Percentiles rank a stretch among this genome's conserved stretches.
phyloP scores from a whole-genome alignment of 441 rosid species.

The Erodium moschatum region DNA sequence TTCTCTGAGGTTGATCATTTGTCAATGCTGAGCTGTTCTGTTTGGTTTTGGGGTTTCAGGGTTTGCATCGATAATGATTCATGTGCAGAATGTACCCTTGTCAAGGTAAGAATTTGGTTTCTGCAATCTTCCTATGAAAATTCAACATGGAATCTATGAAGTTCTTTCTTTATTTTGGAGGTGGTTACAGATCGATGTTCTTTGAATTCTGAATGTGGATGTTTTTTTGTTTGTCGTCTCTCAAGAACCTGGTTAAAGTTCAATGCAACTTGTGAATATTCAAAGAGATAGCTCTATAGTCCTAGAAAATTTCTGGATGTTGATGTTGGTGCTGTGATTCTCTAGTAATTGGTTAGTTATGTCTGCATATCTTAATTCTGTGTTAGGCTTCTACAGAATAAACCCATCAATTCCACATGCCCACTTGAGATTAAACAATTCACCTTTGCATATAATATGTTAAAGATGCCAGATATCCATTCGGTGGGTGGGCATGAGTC shows the following conservation, averaged over 20 bases:
- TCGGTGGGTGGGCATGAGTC: no score
- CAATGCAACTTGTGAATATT: slow-evolving; percentile 1
- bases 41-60: slow-evolving; percentile 31
- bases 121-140: neutral
- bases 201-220: neutral
- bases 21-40: neutral
- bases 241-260: neutral
- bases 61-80: slow-evolving; percentile 79
- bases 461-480: no score
- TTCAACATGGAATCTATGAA: neutral
- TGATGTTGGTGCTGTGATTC: neutral
- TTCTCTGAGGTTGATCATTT: neutral
- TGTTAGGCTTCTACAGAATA: neutral
- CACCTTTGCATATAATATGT: neutral
- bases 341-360: neutral
- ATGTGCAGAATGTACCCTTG: slow-evolving; percentile 63
- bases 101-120: slow-evolving; percentile 46
- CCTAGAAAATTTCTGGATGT: neutral
- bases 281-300: neutral
- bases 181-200: neutral
- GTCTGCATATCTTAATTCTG: neutral
- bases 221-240: neutral
- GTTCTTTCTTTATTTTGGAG: neutral
- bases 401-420: neutral
- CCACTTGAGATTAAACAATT: slow-evolving; percentile 4